Base-by-base conservation (phyloP, 768 basidiomycete species). In the Sutorius australiensis region DNA sequence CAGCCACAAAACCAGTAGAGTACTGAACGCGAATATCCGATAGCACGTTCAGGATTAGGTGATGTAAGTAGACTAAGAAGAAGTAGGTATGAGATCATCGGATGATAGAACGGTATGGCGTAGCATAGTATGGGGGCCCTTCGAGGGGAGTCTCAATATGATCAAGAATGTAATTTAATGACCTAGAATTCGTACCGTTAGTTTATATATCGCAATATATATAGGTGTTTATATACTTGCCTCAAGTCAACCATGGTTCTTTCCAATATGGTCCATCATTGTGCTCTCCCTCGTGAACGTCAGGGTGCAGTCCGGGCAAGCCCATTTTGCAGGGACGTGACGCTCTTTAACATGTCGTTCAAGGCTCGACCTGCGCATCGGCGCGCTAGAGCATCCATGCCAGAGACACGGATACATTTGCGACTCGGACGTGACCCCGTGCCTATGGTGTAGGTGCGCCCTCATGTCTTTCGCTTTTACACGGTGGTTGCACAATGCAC, bases 311-410 rank as follows among this genome's bases (percentile, higher is more conserved):
- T 0, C 0, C 0, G 50, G 54, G 9, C 62, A 63, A 0, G 50
- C 42, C 62, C 62, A 64, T 11, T 6, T 51, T 2, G 14, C 48
- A 0, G 58, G 48, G 12, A 59, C 8, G 24, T 63, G 62, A 2
- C 44, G 51, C 1, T 64, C 62, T 0, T 9, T 41, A 2, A 46
- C 1, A 14, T 63, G 62, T 0, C 62, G 37, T 10, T 54, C 51
- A 5, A 63, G 53, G 28, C 48, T 53, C 0, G 55, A 6, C 30
- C 3, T 55, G 39, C 3, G 42, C 63, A 65, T 60, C 0, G 41
- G 36, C 2, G 0, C 0, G 10, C 1, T 36, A 9, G 1, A 0
- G 45, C 63, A 64, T 13, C 0, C 45, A 1, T 30, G 0, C 63
- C 63, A 64, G 4, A 3, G 38, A 30, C 62, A 64, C 2, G 1